Evolutionary conservation across 352 stramenopile genomes (phyloP).

Genomic region (Phytophthora tentaculata): DNA sequence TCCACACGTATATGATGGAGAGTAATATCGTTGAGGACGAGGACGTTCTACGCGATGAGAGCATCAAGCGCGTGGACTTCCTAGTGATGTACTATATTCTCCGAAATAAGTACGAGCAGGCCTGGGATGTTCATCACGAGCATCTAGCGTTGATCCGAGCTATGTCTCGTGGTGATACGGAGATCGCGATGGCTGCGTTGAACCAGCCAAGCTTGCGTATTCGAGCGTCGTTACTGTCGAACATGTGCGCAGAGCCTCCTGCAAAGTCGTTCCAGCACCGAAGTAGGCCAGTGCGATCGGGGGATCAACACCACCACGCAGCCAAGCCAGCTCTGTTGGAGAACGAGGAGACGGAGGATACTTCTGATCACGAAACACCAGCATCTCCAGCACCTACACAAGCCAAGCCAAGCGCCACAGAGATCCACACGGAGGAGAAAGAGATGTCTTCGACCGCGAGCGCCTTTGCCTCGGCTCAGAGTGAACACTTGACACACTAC

Average conservation of each 20-base stretch:
- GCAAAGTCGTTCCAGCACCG: conserved; percentile 39
- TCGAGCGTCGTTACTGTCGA: conserved; percentile 61
- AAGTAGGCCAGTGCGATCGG: conserved; percentile 42
- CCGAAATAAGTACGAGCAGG: conserved; percentile 71
- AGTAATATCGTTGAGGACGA: conserved; percentile 47
- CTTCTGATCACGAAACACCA: conserved; percentile 22
- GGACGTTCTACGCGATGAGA: conserved; percentile 69
- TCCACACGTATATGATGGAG: conserved; percentile 84
- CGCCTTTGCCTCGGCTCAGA: conserved; percentile 25
- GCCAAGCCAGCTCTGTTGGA: conserved; percentile 32
- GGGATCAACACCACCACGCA: conserved; percentile 29
- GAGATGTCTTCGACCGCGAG: conserved; percentile 10
- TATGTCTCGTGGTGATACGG: conserved; percentile 62
- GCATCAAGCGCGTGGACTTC: conserved; percentile 77
- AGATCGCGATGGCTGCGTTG: conserved; percentile 61
- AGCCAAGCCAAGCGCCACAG: conserved; percentile 1
- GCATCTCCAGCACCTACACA: conserved; percentile 10
- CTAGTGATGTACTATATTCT: conserved; percentile 88
- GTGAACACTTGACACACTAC: conserved; percentile 33
- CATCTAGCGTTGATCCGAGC: conserved; percentile 77
- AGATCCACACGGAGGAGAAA: conserved; percentile 16
- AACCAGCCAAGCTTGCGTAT: conserved; percentile 73
- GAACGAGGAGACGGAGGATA: conserved; percentile 53
- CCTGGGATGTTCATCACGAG: conserved; percentile 79
- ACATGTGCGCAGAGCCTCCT: conserved; percentile 70